Evolutionary conservation across 2,329 filamentous ascomycete species (phyloP).

Genomic region (Sclerotinia borealis): DNA sequence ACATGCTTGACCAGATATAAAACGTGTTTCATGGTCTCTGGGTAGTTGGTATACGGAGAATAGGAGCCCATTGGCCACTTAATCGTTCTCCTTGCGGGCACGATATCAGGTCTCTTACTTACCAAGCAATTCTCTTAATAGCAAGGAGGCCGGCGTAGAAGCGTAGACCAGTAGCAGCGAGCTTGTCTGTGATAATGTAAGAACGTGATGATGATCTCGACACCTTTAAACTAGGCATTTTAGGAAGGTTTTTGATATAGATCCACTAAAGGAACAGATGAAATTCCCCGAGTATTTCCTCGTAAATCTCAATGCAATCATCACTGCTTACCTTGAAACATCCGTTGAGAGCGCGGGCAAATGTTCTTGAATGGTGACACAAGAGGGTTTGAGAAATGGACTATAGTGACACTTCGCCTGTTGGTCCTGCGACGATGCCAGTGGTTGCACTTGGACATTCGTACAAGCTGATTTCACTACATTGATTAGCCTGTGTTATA

Average conservation of each 20-base stretch:
- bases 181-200: neutral
- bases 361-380: neutral
- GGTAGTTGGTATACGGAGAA: neutral
- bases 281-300: neutral
- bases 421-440: neutral
- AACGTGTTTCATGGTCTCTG: neutral
- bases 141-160: neutral
- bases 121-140: neutral
- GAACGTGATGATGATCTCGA: neutral
- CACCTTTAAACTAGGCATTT: neutral
- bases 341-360: neutral
- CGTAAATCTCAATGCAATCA: neutral
- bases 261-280: neutral
- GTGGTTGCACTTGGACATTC: neutral
- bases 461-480: neutral
- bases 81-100: neutral
- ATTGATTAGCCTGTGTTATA: neutral
- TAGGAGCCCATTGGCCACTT: neutral
- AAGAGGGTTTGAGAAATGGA: neutral
- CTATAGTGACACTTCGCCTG: neutral
- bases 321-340: neutral
- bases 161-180: neutral
- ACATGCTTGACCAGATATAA: neutral
- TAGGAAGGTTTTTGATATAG: neutral
- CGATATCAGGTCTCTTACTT: neutral